Conservation (phyloP, 1,139 yeast genomes). For the Candida glucosophila region DNA sequence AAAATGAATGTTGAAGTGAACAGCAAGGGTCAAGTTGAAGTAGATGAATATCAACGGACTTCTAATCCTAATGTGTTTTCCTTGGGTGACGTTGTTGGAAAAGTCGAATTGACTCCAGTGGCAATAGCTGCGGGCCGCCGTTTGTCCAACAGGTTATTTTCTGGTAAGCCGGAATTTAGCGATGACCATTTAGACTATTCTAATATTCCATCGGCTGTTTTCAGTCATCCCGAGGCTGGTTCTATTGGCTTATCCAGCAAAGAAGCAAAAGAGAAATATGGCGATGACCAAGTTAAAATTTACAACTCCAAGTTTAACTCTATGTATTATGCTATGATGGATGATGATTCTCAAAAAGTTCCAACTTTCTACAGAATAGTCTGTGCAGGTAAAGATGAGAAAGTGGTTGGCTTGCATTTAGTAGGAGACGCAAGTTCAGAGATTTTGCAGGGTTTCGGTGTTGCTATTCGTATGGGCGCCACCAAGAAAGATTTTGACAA, state of each 20-base stretch:
- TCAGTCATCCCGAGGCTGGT: conserved; percentile 97
- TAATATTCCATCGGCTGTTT: conserved; percentile 85
- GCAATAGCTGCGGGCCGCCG: conserved; percentile 98
- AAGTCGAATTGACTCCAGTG: conserved; percentile 91
- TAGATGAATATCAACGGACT: conserved; percentile 84
- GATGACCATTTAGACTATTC: conserved; percentile 70
- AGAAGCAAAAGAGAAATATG: conserved; percentile 70
- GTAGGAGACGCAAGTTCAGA: conserved; percentile 89
- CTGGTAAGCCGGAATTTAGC: conserved; percentile 63
- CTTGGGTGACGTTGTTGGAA: conserved; percentile 89
- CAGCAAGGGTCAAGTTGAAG: conserved; percentile 50
- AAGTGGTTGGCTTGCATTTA: conserved; percentile 89
- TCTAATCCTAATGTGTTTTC: conserved; percentile 66
- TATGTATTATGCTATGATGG: conserved; percentile 87
- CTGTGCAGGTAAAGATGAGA: conserved; percentile 73
- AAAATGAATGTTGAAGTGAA: conserved; percentile 62
- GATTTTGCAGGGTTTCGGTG: conserved; percentile 96
- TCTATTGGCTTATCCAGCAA: conserved; percentile 79
- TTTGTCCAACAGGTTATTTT: conserved; percentile 78
- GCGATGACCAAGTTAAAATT: conserved; percentile 70
- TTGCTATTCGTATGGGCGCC: conserved; percentile 96
- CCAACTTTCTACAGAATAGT: conserved; percentile 85
- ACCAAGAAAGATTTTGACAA: conserved; percentile 90
- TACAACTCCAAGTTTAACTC: conserved; percentile 79
- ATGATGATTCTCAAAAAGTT: conserved; percentile 56